Conservation (phyloP, 164 flowering plant genomes). For the Buxus sempervirens region DNA sequence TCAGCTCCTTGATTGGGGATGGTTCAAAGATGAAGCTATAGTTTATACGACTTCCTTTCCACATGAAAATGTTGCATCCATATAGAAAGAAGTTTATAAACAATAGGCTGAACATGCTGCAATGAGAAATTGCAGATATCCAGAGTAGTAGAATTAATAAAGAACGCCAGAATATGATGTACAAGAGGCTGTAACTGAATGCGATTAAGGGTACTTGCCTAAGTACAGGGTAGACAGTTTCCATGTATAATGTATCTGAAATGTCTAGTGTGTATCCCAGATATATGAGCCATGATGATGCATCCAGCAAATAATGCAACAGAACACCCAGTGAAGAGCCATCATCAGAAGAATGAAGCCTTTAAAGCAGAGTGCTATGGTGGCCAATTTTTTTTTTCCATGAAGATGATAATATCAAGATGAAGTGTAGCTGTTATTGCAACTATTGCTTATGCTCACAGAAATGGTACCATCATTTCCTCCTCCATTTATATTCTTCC, state of each 20-base stretch:
- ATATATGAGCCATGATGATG: conserved; percentile 74
- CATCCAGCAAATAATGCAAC: conserved; percentile 77
- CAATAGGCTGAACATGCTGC: conserved; percentile 91
- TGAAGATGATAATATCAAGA: too few species aligned
- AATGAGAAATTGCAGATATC: conserved; percentile 13
- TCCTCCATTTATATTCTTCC: too few species aligned
- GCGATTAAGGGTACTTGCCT: conserved; percentile 52
- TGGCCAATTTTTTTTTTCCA: too few species aligned
- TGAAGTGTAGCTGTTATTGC: too few species aligned
- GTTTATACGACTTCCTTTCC: conserved; percentile 62
- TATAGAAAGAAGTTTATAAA: conserved; percentile 84
- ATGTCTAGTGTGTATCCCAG: conserved; percentile 58
- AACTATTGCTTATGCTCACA: too few species aligned
- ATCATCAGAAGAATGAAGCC: too few species aligned
- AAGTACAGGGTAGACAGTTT: conserved; percentile 88
- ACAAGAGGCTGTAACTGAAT: background rate
- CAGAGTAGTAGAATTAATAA: background rate
- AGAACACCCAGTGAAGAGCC: conserved; percentile 83
- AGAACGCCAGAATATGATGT: background rate
- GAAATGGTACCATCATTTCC: too few species aligned
- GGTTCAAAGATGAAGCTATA: conserved; percentile 68
- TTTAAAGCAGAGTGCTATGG: too few species aligned
- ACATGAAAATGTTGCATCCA: too few species aligned
- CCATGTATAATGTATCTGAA: conserved; percentile 62
- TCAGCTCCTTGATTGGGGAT: conserved; percentile 47